Base-by-base conservation (phyloP, 768 basidiomycete species). In the Psilocybe cyanescens region DNA sequence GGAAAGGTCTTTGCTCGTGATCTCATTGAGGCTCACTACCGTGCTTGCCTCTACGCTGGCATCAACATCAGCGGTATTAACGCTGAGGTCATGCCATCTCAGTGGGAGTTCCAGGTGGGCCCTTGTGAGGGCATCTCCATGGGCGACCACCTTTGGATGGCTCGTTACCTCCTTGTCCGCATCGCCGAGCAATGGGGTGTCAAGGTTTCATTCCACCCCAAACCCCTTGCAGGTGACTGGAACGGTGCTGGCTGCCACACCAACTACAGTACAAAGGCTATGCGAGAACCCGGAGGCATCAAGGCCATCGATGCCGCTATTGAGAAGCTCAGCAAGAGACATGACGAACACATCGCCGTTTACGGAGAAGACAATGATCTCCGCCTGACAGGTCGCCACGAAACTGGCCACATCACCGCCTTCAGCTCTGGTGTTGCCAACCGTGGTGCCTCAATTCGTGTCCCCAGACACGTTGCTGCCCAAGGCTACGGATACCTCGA, bases 41-140 rank as follows among this genome's bases (percentile, higher is more conserved):
- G 95, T 65, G 93, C 94, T 60, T 97, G 96, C 76, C 86, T 97
- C 57, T 96, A 97, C 74, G 79, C 95, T 58, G 96, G 95, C 67
- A 85, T 99, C 79, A 95, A 95, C 82, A 99, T 99, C 80, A 95
- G 93, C 67, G 97, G 97, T 73, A 98, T 99, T 81, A 99, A 99
- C 76, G 97, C 97, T 62, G 97, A 99, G 79, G 97, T 99, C 63
- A 99, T 99, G 97, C 97, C 97, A 14, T 89, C 96, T 58, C 97
- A 99, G 77, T 99, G 97, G 97, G 97, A 99, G 81, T 99, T 97
- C 91, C 97, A 99, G 78, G 95, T 99, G 68, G 97, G 97, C 56
- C 97, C 97, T 31, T 99, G 97, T 71, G 91, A 93, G 75, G 97
- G 97, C 57, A 98, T 99, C 76, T 83, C 90, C 61, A 97, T 99